phyloP scores from a whole-genome alignment of 345 rosid species.

The Lepidium aucheri region DNA sequence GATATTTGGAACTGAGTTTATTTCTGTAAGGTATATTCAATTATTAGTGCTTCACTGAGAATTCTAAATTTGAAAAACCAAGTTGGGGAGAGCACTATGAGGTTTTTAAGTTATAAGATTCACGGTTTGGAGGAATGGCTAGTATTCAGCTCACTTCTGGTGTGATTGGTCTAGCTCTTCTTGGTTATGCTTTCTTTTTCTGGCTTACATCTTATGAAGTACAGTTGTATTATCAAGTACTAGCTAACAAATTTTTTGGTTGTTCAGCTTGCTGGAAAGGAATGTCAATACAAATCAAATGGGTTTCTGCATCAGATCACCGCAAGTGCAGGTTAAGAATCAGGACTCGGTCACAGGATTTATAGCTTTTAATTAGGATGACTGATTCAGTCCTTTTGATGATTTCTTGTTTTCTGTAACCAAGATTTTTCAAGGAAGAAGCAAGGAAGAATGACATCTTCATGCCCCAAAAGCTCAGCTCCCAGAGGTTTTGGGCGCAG shows the following conservation, averaged over 20 bases:
- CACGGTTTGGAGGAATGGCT: background rate
- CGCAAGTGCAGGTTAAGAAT: conserved; percentile 51
- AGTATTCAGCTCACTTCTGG: background rate
- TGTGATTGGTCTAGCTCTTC: background rate
- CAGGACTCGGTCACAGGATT: background rate
- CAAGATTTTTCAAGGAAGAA: conserved; percentile 74
- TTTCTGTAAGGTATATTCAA: background rate
- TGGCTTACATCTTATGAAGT: background rate
- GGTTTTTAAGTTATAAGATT: background rate
- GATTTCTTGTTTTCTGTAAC: background rate
- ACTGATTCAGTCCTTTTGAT: background rate
- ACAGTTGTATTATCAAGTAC: background rate
- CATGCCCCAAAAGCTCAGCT: conserved; percentile 40
- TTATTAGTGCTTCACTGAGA: background rate
- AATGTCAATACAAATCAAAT: conserved; percentile 22
- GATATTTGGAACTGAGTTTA: background rate
- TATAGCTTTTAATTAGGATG: background rate
- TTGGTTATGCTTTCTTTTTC: background rate
- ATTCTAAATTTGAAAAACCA: background rate
- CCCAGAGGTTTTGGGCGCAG: conserved; percentile 47
- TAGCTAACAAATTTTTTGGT: conserved; percentile 6
- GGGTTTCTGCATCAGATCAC: conserved; percentile 37
- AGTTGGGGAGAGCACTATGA: background rate
- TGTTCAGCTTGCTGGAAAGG: conserved; percentile 46
- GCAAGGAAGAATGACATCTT: conserved; percentile 36